Base-by-base conservation (phyloP, 169 alveolate genomes). In the Fabrea salina region DNA sequence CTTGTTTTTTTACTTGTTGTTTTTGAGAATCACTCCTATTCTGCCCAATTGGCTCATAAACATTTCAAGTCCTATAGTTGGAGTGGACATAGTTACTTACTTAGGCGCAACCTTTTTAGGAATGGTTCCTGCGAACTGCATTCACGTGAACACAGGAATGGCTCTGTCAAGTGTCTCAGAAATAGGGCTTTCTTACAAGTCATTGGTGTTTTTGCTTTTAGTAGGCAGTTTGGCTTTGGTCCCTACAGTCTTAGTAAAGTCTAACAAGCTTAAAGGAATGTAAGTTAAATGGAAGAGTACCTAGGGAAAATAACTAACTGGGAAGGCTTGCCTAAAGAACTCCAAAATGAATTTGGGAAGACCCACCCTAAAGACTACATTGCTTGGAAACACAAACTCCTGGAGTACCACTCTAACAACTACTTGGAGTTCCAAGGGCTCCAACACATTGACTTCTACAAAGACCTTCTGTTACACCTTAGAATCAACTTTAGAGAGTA, bases 21-120 rank as follows among this genome's bases (percentile, higher is more conserved):
- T 91, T 78, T 78, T 91, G 59, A 85, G 96, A 78, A 78, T 91
- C 6, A 86, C 93, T 5, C 96, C 96, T 5, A 70, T 91, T 13
- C 80, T 91, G 0, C 96, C 96, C 22, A 88, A 88, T 80, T 83
- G 85, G 78, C 80, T 89, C 57, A 89, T 91, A 11, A 91, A 91
- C 49, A 76, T 91, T n/a, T 74, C 93, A 0, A 82, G 90, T 16
- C 94, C 93, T 35, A 76, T 87, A 50, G 84, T 91, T 8, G 88
- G 87, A 5, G 68, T 90, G 13, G 91, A 90, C 7, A 67, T 79
- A 13, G 40, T 58, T 27, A 75, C 68, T 43, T 90, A 87, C 68
- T 68, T 76, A 50, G 22, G 74, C 2, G 93, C 89, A 22, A 86
- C 93, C 6, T 79, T 86, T 5, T 39, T 90, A 61, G 96, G 96